phyloP scores from a whole-genome alignment of 805 yeast species.

The Yarrowia sp. region DNA sequence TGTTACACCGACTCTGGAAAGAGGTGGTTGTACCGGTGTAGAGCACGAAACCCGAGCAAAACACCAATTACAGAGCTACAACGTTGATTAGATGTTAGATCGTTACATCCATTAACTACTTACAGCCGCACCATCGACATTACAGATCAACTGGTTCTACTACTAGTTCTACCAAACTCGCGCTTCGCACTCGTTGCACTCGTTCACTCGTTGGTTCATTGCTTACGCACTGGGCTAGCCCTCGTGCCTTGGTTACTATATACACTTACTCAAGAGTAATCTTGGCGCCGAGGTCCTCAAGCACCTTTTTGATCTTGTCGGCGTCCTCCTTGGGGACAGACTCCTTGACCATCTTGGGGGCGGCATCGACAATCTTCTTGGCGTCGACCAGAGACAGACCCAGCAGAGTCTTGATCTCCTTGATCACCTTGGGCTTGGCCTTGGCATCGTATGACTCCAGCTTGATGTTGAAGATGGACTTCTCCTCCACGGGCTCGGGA shows the following conservation, averaged over 20 bases:
- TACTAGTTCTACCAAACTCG: too few relatives aligned
- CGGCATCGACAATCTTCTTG: constrained; percentile 96
- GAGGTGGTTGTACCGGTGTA: too few relatives aligned
- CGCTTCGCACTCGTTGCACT: neutral
- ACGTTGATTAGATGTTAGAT: too few relatives aligned
- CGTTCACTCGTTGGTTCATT: too few relatives aligned
- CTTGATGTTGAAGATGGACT: constrained; percentile 90
- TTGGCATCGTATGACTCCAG: constrained; percentile 93
- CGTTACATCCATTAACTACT: too few relatives aligned
- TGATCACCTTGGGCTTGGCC: constrained; percentile 95
- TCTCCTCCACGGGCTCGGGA: constrained; percentile 85
- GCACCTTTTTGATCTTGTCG: constrained; percentile 89
- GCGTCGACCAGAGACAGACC: constrained; percentile 95
- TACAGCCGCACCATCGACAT: too few relatives aligned
- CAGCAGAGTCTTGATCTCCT: constrained; percentile 90
- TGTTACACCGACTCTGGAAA: too few relatives aligned
- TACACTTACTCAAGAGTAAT: constrained; percentile 74
- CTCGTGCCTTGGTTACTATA: constrained; percentile 20
- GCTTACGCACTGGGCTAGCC: too few relatives aligned
- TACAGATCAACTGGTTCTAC: too few relatives aligned
- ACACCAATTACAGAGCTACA: too few relatives aligned
- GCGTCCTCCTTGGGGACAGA: constrained; percentile 97
- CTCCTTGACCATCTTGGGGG: constrained; percentile 95
- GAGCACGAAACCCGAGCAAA: too few relatives aligned
- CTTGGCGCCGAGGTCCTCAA: constrained; percentile 96